Conservation (phyloP, 1,284 basidiomycete genomes). For the Cystobasidium slooffiae region DNA sequence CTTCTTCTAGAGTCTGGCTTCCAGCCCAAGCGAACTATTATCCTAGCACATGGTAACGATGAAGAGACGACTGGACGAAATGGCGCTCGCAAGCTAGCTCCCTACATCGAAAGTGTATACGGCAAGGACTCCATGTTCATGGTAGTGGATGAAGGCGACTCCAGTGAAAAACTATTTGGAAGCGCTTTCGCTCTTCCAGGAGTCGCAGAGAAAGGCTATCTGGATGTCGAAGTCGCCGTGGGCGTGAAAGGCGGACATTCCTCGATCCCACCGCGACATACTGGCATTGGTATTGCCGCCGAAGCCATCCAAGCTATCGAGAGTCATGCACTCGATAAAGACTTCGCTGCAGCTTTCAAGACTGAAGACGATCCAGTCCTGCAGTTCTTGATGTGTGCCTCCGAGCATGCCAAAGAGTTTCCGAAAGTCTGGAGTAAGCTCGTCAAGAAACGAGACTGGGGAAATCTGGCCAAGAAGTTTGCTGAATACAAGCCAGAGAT, state of each 20-base stretch:
- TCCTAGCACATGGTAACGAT: slow-evolving; percentile 56
- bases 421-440: not conserved
- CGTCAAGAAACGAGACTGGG: slow-evolving; percentile 26
- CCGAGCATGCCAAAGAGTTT: slow-evolving; percentile 6
- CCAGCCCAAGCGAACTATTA: slow-evolving; percentile 60
- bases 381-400: slow-evolving; percentile 27
- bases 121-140: slow-evolving; percentile 57
- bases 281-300: slow-evolving; percentile 60
- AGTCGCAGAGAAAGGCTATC: slow-evolving; percentile 69
- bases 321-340: slow-evolving; percentile 6
- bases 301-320: slow-evolving; percentile 58
- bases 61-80: slow-evolving; percentile 53
- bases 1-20: slow-evolving; percentile 64
- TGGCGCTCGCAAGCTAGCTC: slow-evolving; percentile 57
- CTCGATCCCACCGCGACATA: slow-evolving; percentile 59
- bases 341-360: slow-evolving; percentile 6
- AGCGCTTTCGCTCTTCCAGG: slow-evolving; percentile 60
- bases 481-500: not conserved
- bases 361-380: slow-evolving; percentile 19
- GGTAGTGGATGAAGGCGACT: slow-evolving; percentile 58
- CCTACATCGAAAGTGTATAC: slow-evolving; percentile 56
- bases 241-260: slow-evolving; percentile 59
- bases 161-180: slow-evolving; percentile 51
- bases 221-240: slow-evolving; percentile 63
- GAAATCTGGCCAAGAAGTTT: slow-evolving; percentile 5